Evolutionary conservation across 2,329 filamentous ascomycete genomes (phyloP), one percentile per base, ranked within the genome.

Genomic region (Fonsecaea nubica): DNA sequence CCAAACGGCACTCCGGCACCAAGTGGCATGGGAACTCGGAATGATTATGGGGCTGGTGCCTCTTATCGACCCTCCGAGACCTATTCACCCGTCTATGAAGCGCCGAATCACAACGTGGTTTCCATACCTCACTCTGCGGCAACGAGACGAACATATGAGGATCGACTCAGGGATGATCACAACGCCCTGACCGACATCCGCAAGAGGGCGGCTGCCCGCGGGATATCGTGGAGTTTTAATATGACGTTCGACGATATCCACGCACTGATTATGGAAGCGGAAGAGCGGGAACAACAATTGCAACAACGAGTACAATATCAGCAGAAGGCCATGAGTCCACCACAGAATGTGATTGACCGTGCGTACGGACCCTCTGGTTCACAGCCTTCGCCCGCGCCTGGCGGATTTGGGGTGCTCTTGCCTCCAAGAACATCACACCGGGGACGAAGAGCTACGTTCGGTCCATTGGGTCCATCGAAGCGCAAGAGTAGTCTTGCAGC

Each of bases 161-260:
- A 69, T 10, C 68, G 65, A 32, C 55, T 69, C 21, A 40, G 59
- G 18, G 62, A 65, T 13, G 68, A 69, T 48, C 57, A 67, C 60
- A 32, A 60, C 12, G 63, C 59, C 15, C 56, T 69, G 65, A 54
- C 52, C 7, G 54, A 68, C 10, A 61, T 68, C 33, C 65, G 68
- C 38, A 66, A 68, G 58, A 63, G 52, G 38, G 65, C 65, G 25
- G 25, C 55, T 2, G 56, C 60, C 1, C 32, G 32, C 25, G 63
- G 68, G 38, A 66, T 70, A 6, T 32, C 57, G 33, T 70, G 68
- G 68, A 62, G 8, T 52, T 70, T 68, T 55, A 70, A 70, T 32
- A 67, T 67, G 68, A 68, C 63, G 33, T 64, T 66, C 33, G 65
- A 66, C n/a, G 62, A 70, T 13, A 66, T 70, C 52, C 54, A 66